phyloP scores from a whole-genome alignment of 371 early-diverging fungal genomes.

The Saksenaea vasiformis region DNA sequence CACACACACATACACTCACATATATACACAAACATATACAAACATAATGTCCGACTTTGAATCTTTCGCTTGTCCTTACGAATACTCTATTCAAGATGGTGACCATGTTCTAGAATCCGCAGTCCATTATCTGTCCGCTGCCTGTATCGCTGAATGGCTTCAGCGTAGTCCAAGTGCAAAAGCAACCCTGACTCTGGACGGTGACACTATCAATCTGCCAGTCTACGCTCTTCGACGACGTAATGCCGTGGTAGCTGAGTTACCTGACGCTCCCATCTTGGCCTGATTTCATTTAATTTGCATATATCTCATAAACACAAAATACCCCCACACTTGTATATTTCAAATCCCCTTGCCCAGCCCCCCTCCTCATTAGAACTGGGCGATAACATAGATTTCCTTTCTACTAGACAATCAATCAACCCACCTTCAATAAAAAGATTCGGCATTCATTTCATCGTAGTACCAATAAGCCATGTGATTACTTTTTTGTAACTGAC shows the following conservation, averaged over 20 bases:
- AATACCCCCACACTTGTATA: not conserved
- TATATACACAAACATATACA: not conserved
- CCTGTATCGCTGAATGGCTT: constrained; percentile 41
- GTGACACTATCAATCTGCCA: constrained; percentile 37
- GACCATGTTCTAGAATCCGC: constrained; percentile 36
- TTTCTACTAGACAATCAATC: too few relatives aligned
- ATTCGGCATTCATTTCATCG: too few relatives aligned
- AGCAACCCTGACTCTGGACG: constrained; percentile 38
- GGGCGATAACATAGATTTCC: too few relatives aligned
- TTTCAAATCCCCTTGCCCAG: too few relatives aligned
- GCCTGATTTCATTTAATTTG: not conserved
- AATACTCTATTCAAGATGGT: constrained; percentile 40
- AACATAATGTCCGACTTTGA: constrained; percentile 20
- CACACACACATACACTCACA: not conserved
- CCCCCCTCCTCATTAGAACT: too few relatives aligned
- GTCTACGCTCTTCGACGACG: constrained; percentile 44
- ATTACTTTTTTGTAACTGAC: not conserved
- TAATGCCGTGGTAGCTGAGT: constrained; percentile 48
- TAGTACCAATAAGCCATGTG: too few relatives aligned
- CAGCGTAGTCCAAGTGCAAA: constrained; percentile 40
- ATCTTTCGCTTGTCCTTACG: constrained; percentile 24
- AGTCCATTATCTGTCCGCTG: constrained; percentile 26
- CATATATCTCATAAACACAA: not conserved
- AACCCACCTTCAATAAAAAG: too few relatives aligned
- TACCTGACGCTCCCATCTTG: constrained; percentile 40